Conservation (phyloP, 352 stramenopile genomes). For the Phytophthora parvispora region DNA sequence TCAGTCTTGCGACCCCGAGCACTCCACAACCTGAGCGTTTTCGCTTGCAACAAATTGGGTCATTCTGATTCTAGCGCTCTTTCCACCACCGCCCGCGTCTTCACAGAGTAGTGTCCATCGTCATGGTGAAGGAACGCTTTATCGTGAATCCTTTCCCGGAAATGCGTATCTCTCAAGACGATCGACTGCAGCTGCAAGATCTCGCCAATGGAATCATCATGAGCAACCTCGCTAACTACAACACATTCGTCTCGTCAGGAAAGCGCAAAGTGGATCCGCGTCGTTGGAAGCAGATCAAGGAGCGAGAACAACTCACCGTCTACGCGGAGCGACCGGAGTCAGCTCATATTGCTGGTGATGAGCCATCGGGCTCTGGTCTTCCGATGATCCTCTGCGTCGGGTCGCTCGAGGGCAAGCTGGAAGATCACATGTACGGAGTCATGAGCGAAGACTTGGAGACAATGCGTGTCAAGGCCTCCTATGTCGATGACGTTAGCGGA, state of each 20-base stretch:
- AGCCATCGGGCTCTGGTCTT: neutral
- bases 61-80: too few relatives aligned
- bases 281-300: constrained; percentile 44
- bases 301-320: constrained; percentile 34
- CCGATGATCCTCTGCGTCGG: constrained; percentile 22
- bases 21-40: too few relatives aligned
- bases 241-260: constrained; percentile 15
- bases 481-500: neutral
- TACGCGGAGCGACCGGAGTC: constrained; percentile 30
- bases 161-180: constrained; percentile 20
- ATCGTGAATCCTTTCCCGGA: constrained; percentile 36
- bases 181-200: constrained; percentile 20
- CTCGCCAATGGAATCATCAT: constrained; percentile 19
- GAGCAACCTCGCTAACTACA: constrained; percentile 6
- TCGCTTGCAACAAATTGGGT: too few relatives aligned
- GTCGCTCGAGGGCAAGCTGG: neutral
- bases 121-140: constrained; percentile 24
- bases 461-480: constrained; percentile 1
- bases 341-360: neutral
- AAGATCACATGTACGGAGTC: constrained; percentile 2
- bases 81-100: too few relatives aligned
- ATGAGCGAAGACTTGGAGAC: constrained; percentile 7
- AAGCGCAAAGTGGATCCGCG: constrained; percentile 24
- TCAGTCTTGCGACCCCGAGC: too few relatives aligned
- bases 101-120: too few relatives aligned